Base-by-base conservation (phyloP, 2,329 filamentous ascomycete genomes). In the Hypoxylon rubiginosum region DNA sequence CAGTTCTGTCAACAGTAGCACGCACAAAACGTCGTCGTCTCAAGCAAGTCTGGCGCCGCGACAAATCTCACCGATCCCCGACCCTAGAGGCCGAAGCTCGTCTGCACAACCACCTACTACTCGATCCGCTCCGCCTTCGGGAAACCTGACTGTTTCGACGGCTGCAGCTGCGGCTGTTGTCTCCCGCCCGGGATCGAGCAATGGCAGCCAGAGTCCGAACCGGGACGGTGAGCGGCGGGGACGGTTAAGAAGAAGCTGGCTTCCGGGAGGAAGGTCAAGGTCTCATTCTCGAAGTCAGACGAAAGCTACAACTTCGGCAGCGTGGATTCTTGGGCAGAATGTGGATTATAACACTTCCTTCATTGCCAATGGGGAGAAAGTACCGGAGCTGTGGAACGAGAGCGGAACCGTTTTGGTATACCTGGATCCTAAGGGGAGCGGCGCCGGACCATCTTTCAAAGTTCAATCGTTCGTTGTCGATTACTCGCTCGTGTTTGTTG, bases 331-430 rank as follows among this genome's bases (percentile, higher is more conserved):
- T 68, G 83, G 85, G 7, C 84, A 84, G 54, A 79, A 79, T 46
- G 81, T 80, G 11, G 87, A 90, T 56, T 90, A 90, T 73, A 89
- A 86, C 72, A 79, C 84, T 0, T 74, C 80, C 6, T 82, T 83
- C 32, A 76, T 90, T 57, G 74, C 81, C 21, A 84, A 84, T 46
- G 85, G 83, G 19, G 86, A 90, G 70, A 88, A 85, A 80, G 86
- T 91, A 3, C 87, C 88, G 1, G 89, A 91, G 75, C 77, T 91
- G 19, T 91, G 89, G 89, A 86, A 88, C 68, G 87, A 90, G 58
- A 79, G 76, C 55, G 88, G 86, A 41, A 84, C 84, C 65, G 83
- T 90, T 24, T 80, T 82, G 54, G 82, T 91, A 19, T 88, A 88
- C 70, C 77, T 91, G 3, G 85, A 85, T 60, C 82, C 88, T 0